These are phyloP conservation scores for Aspergillus hancockii DNA, from an alignment of 495 filamentous ascomycete genomes.

Conservation along the genomic window DNA sequence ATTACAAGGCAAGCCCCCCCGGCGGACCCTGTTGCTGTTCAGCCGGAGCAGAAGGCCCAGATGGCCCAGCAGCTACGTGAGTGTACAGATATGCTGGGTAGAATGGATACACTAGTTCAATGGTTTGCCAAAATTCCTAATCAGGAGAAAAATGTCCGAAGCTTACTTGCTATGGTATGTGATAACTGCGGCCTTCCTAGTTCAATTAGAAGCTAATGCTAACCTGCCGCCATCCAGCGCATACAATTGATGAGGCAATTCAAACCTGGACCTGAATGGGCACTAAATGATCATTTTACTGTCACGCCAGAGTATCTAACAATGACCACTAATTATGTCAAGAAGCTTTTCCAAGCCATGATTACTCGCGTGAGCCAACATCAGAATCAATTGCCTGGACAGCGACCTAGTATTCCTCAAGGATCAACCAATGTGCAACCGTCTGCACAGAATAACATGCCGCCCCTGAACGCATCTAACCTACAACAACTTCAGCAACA, in stretches of 20 bases:
- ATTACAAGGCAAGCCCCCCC: slow-evolving; percentile 35
- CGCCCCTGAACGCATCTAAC: slow-evolving; percentile 65
- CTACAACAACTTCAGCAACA: slow-evolving; percentile 58
- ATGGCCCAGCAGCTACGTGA: slow-evolving; percentile 51
- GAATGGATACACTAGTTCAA: slow-evolving; percentile 45
- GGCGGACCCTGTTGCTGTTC: slow-evolving; percentile 33
- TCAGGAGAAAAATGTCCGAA: slow-evolving; percentile 45
- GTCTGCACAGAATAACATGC: slow-evolving; percentile 34
- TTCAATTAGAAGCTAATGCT: neutral
- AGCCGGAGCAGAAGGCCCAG: slow-evolving; percentile 43
- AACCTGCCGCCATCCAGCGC: slow-evolving; percentile 46
- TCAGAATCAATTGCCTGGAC: slow-evolving; percentile 28
- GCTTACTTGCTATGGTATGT: slow-evolving; percentile 47
- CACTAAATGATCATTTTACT: slow-evolving; percentile 57
- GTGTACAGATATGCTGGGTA: slow-evolving; percentile 39
- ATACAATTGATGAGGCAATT: slow-evolving; percentile 61
- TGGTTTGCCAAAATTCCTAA: slow-evolving; percentile 36
- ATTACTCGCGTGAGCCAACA: slow-evolving; percentile 40
- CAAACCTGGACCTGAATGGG: slow-evolving; percentile 49
- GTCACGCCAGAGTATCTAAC: slow-evolving; percentile 59
- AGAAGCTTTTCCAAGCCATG: slow-evolving; percentile 43
- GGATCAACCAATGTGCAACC: slow-evolving; percentile 25
- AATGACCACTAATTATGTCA: slow-evolving; percentile 46
- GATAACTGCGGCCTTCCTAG: neutral
- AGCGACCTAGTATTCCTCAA: slow-evolving; percentile 30